phyloP scores from a whole-genome alignment of 148 eudicot species.

The Vaccinium darrowii region DNA sequence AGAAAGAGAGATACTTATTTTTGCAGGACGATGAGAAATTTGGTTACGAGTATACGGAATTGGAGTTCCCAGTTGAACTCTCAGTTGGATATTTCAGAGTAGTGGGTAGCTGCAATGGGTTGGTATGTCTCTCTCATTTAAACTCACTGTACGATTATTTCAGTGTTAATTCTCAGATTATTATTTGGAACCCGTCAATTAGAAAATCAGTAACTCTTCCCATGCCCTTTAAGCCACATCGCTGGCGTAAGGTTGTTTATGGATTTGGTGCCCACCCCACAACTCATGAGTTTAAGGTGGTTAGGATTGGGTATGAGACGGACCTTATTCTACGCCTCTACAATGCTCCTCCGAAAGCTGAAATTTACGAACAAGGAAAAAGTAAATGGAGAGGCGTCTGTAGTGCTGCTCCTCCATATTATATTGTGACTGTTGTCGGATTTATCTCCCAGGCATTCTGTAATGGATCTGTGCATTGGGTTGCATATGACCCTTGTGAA shows the following conservation, averaged over 20 bases:
- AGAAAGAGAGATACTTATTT: slow-evolving; percentile 20
- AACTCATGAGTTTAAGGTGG: background rate
- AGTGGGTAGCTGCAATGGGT: slow-evolving; percentile 33
- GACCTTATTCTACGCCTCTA: no score
- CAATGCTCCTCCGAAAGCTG: background rate
- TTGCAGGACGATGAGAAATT: slow-evolving; percentile 8
- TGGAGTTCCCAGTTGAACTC: slow-evolving; percentile 25
- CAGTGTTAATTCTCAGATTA: slow-evolving; percentile 1
- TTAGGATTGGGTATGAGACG: background rate
- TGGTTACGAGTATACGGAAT: slow-evolving; percentile 9
- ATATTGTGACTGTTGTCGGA: background rate
- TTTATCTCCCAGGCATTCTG: slow-evolving; percentile 17
- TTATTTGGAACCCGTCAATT: slow-evolving; percentile 35
- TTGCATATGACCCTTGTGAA: slow-evolving; percentile 6
- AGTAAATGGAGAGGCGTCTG: slow-evolving; percentile 17
- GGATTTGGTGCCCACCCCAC: slow-evolving; percentile 25
- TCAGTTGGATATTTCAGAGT: slow-evolving; percentile 25
- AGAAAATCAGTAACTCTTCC: background rate
- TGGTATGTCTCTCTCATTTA: slow-evolving; percentile 29
- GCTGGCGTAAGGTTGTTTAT: slow-evolving; percentile 14
- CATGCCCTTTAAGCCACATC: background rate
- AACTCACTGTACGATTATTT: no score
- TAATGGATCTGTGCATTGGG: slow-evolving; percentile 36
- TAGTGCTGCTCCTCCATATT: background rate
- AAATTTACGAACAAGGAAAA: background rate